Evolutionary conservation across 1,284 basidiomycete species (phyloP).

Genomic region (Apiotrichum sp.): DNA sequence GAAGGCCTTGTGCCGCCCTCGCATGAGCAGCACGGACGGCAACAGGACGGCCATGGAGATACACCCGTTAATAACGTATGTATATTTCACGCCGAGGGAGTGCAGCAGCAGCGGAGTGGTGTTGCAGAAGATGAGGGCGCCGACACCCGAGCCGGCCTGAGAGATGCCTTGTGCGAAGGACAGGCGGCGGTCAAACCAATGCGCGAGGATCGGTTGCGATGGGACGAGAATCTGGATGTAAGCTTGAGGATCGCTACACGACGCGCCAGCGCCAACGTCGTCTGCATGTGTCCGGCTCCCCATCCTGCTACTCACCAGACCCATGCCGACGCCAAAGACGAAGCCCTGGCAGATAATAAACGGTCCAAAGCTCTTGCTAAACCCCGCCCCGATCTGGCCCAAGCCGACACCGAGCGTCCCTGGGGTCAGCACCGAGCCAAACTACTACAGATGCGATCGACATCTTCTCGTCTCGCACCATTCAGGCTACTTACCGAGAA

Average conservation of each 20-base stretch:
- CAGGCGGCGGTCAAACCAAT: slow-evolving; percentile 43
- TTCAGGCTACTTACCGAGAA: slow-evolving; percentile 29
- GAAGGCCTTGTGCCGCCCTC: slow-evolving; percentile 33
- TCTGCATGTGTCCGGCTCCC: too few relatives aligned
- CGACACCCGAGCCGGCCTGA: slow-evolving; percentile 40
- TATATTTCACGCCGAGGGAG: slow-evolving; percentile 36
- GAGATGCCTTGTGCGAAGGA: slow-evolving; percentile 39
- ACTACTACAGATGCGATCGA: neutral
- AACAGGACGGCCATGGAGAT: slow-evolving; percentile 41
- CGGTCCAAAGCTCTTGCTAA: slow-evolving; percentile 24
- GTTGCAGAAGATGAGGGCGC: slow-evolving; percentile 41
- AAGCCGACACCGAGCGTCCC: slow-evolving; percentile 25
- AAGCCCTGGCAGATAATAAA: slow-evolving; percentile 38
- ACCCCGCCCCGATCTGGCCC: slow-evolving; percentile 33
- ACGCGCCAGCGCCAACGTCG: too few relatives aligned
- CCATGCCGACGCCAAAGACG: slow-evolving; percentile 35
- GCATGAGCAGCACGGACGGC: slow-evolving; percentile 40
- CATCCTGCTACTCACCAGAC: slow-evolving; percentile 15
- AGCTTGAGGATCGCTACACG: too few relatives aligned
- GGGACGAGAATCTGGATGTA: slow-evolving; percentile 32
- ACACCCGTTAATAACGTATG: slow-evolving; percentile 44
- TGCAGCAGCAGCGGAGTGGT: slow-evolving; percentile 39
- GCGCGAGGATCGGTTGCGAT: slow-evolving; percentile 39
- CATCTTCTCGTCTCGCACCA: neutral
- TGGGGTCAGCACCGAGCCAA: slow-evolving; percentile 2